A percentile compares a stretch with the other conserved stretches of the same genome.
Evolutionary conservation across 1,139 yeast species (phyloP).

Genomic region (Pichia sp.): DNA sequence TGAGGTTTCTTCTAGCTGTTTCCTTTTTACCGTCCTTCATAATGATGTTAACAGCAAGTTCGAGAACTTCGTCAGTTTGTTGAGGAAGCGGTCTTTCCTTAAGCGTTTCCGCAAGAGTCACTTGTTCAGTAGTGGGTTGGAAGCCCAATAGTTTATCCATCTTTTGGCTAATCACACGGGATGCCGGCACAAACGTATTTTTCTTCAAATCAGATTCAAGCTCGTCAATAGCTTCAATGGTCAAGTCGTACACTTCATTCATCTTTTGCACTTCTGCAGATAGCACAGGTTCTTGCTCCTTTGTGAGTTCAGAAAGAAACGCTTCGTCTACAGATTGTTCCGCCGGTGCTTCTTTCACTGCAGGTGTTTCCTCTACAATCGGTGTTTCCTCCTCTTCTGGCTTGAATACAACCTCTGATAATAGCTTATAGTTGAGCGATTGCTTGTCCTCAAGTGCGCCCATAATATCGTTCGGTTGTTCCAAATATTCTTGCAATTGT

Average conservation of each 20-base stretch:
- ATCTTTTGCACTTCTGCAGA: slow-evolving; percentile 20
- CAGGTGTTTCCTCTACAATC: not conserved
- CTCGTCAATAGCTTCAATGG: slow-evolving; percentile 56
- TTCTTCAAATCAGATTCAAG: slow-evolving; percentile 40
- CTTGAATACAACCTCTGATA: slow-evolving; percentile 13
- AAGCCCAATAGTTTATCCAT: slow-evolving; percentile 31
- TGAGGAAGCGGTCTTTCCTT: slow-evolving; percentile 53
- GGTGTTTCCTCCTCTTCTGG: slow-evolving; percentile 3
- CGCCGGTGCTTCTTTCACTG: not conserved
- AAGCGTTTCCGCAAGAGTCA: slow-evolving; percentile 44
- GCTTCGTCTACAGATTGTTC: slow-evolving; percentile 4
- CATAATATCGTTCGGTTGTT: slow-evolving; percentile 14
- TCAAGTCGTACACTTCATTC: slow-evolving; percentile 58
- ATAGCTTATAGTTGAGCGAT: slow-evolving; percentile 18
- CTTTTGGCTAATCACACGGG: slow-evolving; percentile 19
- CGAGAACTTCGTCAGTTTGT: slow-evolving; percentile 60
- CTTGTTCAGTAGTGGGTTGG: slow-evolving; percentile 56
- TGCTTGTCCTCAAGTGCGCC: slow-evolving; percentile 17
- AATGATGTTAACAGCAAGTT: slow-evolving; percentile 74
- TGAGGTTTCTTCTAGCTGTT: slow-evolving; percentile 65
- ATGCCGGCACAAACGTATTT: slow-evolving; percentile 27
- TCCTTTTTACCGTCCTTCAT: slow-evolving; percentile 93
- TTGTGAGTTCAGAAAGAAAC: slow-evolving; percentile 4
- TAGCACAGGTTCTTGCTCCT: slow-evolving; percentile 19
- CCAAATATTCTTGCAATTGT: slow-evolving; percentile 16